These are phyloP conservation scores for Pyrenochaeta sp. DNA, from an alignment of 2,329 filamentous ascomycete genomes.

Conservation along the genomic window DNA sequence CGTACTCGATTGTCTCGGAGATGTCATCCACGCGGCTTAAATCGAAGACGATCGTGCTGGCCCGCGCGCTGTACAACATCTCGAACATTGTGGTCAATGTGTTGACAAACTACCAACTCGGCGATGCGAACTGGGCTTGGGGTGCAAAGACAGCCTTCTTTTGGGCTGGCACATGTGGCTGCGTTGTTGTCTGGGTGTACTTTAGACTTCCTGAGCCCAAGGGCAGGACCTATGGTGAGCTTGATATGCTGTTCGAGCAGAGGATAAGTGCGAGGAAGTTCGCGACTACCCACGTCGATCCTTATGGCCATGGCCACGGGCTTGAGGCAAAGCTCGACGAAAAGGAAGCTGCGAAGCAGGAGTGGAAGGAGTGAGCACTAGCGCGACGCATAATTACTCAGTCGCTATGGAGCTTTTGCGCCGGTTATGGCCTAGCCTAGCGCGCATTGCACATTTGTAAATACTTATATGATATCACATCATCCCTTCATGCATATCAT, in stretches of 20 bases:
- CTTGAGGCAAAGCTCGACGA: constrained; percentile 12
- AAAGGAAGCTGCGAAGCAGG: constrained; percentile 18
- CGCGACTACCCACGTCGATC: constrained; percentile 29
- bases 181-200: constrained; percentile 79
- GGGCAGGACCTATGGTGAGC: constrained; percentile 81
- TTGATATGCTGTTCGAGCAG: constrained; percentile 80
- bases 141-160: constrained; percentile 85
- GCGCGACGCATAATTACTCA: background rate
- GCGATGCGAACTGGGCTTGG: constrained; percentile 77
- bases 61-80: constrained; percentile 76
- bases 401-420: background rate
- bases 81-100: constrained; percentile 82
- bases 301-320: constrained; percentile 20
- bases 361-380: constrained; percentile 22
- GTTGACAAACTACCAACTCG: constrained; percentile 63
- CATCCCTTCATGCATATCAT: too few relatives aligned
- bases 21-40: constrained; percentile 81
- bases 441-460: too few relatives aligned
- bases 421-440: background rate
- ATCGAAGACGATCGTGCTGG: constrained; percentile 88
- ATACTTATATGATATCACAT: too few relatives aligned
- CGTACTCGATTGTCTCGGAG: constrained; percentile 86
- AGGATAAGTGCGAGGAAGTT: constrained; percentile 35
- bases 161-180: constrained; percentile 79
- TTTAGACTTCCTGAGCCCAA: constrained; percentile 81